Evolutionary conservation across 129 eudicot genomes (phyloP).

Genomic region (Centella asiatica): DNA sequence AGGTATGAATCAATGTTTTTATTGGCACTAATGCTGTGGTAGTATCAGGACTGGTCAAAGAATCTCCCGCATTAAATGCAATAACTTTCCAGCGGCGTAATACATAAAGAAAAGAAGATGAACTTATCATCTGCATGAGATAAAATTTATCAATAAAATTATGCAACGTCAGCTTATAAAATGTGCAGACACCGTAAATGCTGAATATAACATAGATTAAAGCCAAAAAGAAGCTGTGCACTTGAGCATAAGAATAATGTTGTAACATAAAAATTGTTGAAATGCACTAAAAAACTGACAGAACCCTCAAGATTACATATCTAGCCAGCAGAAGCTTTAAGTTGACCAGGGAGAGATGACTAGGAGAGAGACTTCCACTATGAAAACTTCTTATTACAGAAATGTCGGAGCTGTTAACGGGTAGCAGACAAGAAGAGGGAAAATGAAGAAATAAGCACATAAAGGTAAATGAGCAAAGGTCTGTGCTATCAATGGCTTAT

Average conservation of each 20-base stretch:
- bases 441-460: neutral
- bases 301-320: neutral
- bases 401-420: neutral
- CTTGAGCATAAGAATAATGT: too few relatives aligned
- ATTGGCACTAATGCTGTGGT: conserved; percentile 49
- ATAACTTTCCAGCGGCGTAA: conserved; percentile 62
- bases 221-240: neutral
- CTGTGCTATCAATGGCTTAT: too few relatives aligned
- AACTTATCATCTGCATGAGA: conserved; percentile 70
- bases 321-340: neutral
- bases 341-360: neutral
- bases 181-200: neutral
- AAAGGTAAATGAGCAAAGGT: too few relatives aligned
- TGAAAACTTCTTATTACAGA: neutral
- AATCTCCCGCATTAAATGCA: conserved; percentile 49
- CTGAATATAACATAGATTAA: neutral
- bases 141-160: neutral
- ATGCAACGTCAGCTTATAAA: neutral
- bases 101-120: conserved; percentile 65
- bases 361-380: neutral
- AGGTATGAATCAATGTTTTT: conserved; percentile 57
- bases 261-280: too few relatives aligned
- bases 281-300: too few relatives aligned
- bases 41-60: conserved; percentile 29
- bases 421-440: neutral